phyloP scores from a whole-genome alignment of 179 eudicot genomes.

The Heliamphora pulchella region DNA sequence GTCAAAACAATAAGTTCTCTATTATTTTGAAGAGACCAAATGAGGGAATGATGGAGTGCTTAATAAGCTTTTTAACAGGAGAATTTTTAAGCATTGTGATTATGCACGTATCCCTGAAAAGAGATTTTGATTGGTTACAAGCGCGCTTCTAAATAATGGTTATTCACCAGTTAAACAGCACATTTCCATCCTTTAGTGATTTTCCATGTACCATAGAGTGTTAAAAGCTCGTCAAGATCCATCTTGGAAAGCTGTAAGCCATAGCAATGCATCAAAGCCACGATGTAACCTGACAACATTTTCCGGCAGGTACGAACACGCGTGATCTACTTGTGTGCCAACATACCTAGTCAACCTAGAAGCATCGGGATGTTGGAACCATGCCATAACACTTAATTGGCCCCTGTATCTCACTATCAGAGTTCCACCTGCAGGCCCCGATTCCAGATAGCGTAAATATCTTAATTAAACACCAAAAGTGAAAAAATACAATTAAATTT shows the following conservation, averaged over 20 bases:
- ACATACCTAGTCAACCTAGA: not conserved
- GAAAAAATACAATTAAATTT: not conserved
- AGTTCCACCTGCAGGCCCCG: not conserved
- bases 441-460: not conserved
- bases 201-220: not conserved
- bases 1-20: not conserved
- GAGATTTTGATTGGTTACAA: not conserved
- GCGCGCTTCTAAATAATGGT: not conserved
- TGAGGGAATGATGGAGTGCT: not conserved
- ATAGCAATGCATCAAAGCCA: constrained; percentile 4
- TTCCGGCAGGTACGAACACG: not conserved
- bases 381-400: not conserved
- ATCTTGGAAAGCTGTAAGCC: not conserved
- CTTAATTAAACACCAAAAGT: not conserved
- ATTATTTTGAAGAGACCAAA: not conserved
- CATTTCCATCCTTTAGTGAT: not conserved
- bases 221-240: not conserved
- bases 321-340: not conserved
- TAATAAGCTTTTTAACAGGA: not conserved
- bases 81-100: not conserved
- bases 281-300: not conserved
- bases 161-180: not conserved
- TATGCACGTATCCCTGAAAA: constrained; percentile 2
- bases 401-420: not conserved
- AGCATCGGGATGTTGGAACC: not conserved